A percentile compares a stretch with the other conserved stretches of the same genome.
Conservation (phyloP, 495 filamentous ascomycete genomes). For the Aspergillus haitiensis region DNA sequence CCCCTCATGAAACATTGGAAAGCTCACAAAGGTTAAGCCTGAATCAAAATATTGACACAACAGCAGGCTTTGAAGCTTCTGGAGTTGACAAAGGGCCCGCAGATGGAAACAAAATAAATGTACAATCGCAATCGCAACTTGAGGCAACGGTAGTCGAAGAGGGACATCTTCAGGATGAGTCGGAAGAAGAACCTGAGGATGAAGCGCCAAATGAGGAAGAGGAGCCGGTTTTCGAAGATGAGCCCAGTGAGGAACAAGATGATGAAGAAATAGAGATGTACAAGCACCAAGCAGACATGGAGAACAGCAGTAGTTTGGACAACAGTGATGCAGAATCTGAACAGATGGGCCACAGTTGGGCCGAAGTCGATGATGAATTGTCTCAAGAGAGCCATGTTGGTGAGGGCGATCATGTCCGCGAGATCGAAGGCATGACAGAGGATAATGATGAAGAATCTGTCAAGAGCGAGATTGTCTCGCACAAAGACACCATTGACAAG, state of each 20-base stretch:
- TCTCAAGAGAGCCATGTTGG: neutral
- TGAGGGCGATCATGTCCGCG: neutral
- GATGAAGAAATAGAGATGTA: constrained; percentile 1
- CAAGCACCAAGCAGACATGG: neutral
- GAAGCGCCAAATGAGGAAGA: constrained; percentile 1
- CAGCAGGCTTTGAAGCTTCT: too few species aligned
- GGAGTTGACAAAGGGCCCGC: too few species aligned
- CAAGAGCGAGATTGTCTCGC: neutral
- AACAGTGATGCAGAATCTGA: constrained; percentile 3
- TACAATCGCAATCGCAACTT: neutral
- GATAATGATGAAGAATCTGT: neutral
- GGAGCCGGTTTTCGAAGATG: neutral
- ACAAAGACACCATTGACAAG: neutral
- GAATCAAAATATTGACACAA: too few species aligned
- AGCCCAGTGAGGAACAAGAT: neutral
- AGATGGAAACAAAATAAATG: too few species aligned
- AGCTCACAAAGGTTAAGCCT: too few species aligned
- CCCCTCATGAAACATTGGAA: too few species aligned
- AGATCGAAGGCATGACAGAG: neutral
- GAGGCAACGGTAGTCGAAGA: neutral
- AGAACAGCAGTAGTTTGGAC: neutral
- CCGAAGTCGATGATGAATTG: neutral
- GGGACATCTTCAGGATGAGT: neutral
- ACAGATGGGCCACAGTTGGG: neutral
- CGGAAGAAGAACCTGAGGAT: constrained; percentile 2